Conservation (phyloP, 148 eudicot genomes). For the Fallopia convolvulus region DNA sequence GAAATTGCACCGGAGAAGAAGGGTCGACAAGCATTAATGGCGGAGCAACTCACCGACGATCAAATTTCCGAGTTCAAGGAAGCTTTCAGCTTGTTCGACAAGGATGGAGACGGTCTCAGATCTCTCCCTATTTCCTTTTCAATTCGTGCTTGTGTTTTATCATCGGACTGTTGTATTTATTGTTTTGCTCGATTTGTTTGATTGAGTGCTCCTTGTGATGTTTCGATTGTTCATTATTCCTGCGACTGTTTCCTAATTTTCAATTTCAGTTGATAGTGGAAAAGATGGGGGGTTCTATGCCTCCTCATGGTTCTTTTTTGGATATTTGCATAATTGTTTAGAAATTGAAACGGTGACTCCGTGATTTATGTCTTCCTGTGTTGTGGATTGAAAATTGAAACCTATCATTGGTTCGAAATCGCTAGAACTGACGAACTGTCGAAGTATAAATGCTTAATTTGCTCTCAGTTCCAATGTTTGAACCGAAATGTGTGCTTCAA, state of each 20-base stretch:
- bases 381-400: too few relatives aligned
- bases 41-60: background rate
- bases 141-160: background rate
- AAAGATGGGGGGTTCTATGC: background rate
- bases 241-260: background rate
- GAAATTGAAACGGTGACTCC: background rate
- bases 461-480: too few relatives aligned
- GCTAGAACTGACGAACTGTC: too few relatives aligned
- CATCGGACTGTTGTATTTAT: background rate
- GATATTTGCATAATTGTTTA: background rate
- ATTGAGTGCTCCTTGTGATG: background rate
- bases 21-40: background rate
- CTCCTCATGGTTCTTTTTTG: background rate
- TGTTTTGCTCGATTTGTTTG: background rate
- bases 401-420: too few relatives aligned
- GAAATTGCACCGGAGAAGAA: background rate
- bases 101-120: constrained; percentile 58
- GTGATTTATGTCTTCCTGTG: background rate
- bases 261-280: background rate
- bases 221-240: background rate
- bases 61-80: background rate
- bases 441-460: too few relatives aligned
- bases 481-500: too few relatives aligned
- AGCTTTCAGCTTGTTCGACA: constrained; percentile 57
- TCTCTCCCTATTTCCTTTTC: background rate